Evolutionary conservation across 148 eudicot genomes (phyloP).

Genomic region (Bassia scoparia): DNA sequence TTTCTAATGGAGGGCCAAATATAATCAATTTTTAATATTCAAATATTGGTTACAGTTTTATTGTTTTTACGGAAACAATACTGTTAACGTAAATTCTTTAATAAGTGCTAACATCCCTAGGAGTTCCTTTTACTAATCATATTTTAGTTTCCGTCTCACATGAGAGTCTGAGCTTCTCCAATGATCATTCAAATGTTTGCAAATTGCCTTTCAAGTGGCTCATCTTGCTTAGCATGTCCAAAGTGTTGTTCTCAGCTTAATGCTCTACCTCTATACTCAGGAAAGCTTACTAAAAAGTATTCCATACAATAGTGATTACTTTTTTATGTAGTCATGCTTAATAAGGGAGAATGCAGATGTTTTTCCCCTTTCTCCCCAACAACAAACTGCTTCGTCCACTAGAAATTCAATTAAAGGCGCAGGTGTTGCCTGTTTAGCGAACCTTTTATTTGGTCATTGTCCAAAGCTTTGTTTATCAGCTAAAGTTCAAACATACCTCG

Average conservation of each 20-base stretch:
- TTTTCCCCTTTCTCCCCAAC: no score
- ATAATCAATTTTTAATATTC: no score
- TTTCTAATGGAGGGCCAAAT: no score
- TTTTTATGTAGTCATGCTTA: no score
- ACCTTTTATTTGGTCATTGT: neutral
- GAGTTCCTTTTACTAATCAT: neutral
- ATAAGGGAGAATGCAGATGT: no score
- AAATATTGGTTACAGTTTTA: no score
- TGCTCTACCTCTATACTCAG: neutral
- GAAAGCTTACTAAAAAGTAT: neutral
- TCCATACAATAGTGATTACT: neutral
- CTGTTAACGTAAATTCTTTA: no score
- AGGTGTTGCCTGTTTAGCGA: neutral
- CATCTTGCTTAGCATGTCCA: neutral
- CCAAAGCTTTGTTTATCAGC: neutral
- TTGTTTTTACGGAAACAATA: no score
- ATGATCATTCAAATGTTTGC: neutral
- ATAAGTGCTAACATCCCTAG: neutral
- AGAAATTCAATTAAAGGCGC: neutral
- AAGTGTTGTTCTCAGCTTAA: neutral
- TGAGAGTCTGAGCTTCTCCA: neutral
- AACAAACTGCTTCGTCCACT: neutral
- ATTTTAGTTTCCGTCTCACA: neutral
- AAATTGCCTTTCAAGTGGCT: neutral
- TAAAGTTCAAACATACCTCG: neutral